Evolutionary conservation across 768 basidiomycete species (phyloP).

Genomic region (Piloderma croceum): DNA sequence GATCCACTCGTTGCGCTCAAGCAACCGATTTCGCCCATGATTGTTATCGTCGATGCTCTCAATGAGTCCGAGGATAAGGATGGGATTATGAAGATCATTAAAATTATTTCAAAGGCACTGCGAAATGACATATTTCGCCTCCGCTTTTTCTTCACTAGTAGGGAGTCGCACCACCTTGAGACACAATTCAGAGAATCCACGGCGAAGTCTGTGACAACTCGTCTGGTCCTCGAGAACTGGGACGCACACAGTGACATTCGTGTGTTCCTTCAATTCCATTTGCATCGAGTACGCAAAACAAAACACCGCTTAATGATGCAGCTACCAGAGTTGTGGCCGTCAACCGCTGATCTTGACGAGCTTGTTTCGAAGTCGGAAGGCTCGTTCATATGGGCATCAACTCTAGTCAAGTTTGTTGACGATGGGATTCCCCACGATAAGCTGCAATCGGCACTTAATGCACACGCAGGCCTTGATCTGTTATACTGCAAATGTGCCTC

Average conservation of each 20-base stretch:
- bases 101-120: no score
- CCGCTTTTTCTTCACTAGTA: constrained; percentile 22
- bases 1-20: no score
- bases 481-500: no score
- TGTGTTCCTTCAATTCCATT: no score
- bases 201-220: constrained; percentile 16
- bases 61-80: no score
- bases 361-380: constrained; percentile 19
- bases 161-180: constrained; percentile 22
- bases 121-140: no score
- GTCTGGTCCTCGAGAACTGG: constrained; percentile 7
- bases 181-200: constrained; percentile 3
- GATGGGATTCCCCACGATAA: constrained; percentile 7
- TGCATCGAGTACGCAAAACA: no score
- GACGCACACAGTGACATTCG: constrained; percentile 8
- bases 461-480: no score
- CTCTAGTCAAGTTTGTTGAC: constrained; percentile 20
- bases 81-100: no score
- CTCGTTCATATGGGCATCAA: constrained; percentile 25
- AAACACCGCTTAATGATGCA: no score
- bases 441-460: constrained; percentile 12
- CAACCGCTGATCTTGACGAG: constrained; percentile 8
- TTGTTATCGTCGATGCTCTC: no score
- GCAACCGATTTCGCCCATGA: no score
- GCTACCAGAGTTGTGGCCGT: constrained; percentile 17